A percentile compares a stretch with the other conserved stretches of the same genome.
Evolutionary conservation across 257 asterid species (phyloP).

Genomic region (Mitragyna speciosa): DNA sequence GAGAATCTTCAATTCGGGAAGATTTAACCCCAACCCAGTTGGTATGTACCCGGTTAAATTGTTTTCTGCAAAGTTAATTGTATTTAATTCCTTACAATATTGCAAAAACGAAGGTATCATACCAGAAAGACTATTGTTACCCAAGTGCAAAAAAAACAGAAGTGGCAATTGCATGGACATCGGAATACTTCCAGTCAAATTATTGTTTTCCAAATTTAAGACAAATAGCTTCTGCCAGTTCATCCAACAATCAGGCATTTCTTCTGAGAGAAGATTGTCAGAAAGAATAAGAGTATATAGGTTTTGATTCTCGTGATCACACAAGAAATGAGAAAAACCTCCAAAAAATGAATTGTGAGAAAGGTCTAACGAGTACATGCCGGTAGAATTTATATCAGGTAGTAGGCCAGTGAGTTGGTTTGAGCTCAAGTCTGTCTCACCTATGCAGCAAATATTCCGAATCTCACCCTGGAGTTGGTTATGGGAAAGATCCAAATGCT

Average conservation of each 20-base stretch:
- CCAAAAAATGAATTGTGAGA: slow-evolving; percentile 30
- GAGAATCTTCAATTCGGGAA: too few species aligned
- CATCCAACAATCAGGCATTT: too few species aligned
- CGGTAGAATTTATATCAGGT: slow-evolving; percentile 14
- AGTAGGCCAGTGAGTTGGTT: slow-evolving; percentile 35
- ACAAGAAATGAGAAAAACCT: slow-evolving; percentile 22
- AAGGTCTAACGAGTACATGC: slow-evolving; percentile 21
- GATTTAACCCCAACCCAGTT: not conserved
- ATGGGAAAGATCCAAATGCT: slow-evolving; percentile 18
- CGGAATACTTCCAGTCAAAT: too few species aligned
- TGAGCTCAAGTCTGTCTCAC: slow-evolving; percentile 15
- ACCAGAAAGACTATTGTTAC: too few species aligned
- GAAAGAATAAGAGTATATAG: slow-evolving; percentile 23
- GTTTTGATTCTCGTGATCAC: not conserved
- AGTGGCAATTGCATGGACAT: too few species aligned
- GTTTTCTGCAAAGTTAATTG: not conserved
- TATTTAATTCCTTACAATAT: not conserved
- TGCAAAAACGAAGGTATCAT: not conserved
- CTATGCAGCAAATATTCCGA: slow-evolving; percentile 7
- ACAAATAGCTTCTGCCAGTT: too few species aligned
- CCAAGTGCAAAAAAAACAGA: too few species aligned
- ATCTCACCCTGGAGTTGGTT: slow-evolving; percentile 35
- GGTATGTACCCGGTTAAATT: not conserved
- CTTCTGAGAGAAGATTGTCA: not conserved
- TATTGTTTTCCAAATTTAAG: too few species aligned